Base-by-base conservation (phyloP, 805 yeast genomes). In the Kodamaea hsintzibuensis region DNA sequence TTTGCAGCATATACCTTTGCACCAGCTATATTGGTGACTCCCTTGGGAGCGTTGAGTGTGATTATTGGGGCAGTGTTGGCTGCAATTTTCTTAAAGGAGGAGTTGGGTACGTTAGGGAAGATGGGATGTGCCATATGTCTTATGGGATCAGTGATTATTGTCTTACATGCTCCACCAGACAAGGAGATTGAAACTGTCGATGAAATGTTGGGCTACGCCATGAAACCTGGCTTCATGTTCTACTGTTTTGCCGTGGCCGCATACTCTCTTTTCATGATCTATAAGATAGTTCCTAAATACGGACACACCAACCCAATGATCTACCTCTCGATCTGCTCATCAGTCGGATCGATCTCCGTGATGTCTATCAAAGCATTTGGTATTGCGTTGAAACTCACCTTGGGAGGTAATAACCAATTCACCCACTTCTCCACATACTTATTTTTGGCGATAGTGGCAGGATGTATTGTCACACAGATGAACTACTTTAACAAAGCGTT, bases 1-100 rank as follows among this genome's bases (percentile, higher is more conserved):
- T 91, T 91, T 67, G 97, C 97, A 2, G 97, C 97, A 0, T 91
- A 91, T 67, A 91, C 97, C 1, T 91, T 91, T 78, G 97, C 97
- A 0, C 97, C 97, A 2, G 96, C 97, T 1, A 88, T 91, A 58
- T 72, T 91, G 61, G 97, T 91, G 42, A 91, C 97, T 3, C 97
- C 97, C 5, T 75, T 91, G 52, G 97, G 97, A 10, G 97, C 97
- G 0, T 74, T 91, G 25, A 84, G 92, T 7, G 97, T 91, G 19
- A 89, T 91, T 58, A 91, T 91, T 56, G 97, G 97, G 13, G 96
- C 97, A 1, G 90, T 91, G 6, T 75, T 91, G 57, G 97, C 97
- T 0, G 87, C 96, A 2, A 68, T 91, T 2, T 90, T 91, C 64
- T 74, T 91, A 59, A 86, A 88, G 64, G 97, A 91, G 68, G 95